Conservation (phyloP, 805 yeast genomes). For the Pichia exigua region DNA sequence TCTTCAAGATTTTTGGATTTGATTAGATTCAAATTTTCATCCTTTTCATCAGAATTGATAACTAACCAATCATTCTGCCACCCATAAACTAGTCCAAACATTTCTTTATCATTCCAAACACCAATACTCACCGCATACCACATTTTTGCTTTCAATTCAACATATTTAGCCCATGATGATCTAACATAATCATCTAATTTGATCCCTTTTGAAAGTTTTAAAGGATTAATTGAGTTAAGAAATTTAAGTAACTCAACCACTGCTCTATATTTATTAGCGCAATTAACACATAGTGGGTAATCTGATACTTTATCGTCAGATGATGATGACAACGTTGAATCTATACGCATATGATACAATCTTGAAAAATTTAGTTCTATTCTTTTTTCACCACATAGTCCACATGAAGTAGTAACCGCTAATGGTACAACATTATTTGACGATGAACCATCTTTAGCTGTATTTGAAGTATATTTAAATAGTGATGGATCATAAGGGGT, state of each 20-base stretch:
- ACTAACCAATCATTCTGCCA: slow-evolving; percentile 28
- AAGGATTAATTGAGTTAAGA: slow-evolving; percentile 24
- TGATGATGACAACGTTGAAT: background rate
- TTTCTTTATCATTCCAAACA: slow-evolving; percentile 48
- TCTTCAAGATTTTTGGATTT: background rate
- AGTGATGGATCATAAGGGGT: slow-evolving; percentile 10
- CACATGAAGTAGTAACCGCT: slow-evolving; percentile 68
- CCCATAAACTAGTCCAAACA: slow-evolving; percentile 25
- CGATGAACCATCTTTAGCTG: slow-evolving; percentile 11
- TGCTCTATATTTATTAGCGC: slow-evolving; percentile 71
- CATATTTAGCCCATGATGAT: slow-evolving; percentile 48
- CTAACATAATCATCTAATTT: slow-evolving; percentile 25
- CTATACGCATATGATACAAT: slow-evolving; percentile 45
- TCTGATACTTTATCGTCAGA: slow-evolving; percentile 27
- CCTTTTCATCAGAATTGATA: background rate
- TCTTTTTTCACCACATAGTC: slow-evolving; percentile 77
- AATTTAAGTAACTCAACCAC: slow-evolving; percentile 79
- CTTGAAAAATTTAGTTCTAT: slow-evolving; percentile 69
- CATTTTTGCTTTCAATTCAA: slow-evolving; percentile 59
- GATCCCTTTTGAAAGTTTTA: background rate
- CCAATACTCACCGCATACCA: slow-evolving; percentile 77
- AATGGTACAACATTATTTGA: slow-evolving; percentile 49
- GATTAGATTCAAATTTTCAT: background rate
- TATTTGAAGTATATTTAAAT: slow-evolving; percentile 1
- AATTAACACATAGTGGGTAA: slow-evolving; percentile 75